Base-by-base conservation (phyloP, 768 basidiomycete species). In the Rhodosporidiobolus odoratus region DNA sequence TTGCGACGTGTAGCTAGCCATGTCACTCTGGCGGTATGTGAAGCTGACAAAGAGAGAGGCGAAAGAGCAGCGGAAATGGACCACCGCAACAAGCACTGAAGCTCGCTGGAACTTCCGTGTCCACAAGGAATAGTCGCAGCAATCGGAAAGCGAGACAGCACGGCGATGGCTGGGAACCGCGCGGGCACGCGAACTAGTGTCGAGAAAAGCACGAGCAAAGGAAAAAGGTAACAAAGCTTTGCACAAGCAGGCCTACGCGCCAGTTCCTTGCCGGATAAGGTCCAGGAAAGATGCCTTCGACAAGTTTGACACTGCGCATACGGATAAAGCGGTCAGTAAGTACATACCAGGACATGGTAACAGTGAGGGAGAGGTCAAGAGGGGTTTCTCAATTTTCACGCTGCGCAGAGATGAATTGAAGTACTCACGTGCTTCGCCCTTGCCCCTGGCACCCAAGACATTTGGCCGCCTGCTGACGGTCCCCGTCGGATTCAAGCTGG, bases 221-320 rank as follows among this genome's bases (percentile, higher is more conserved):
- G 27, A 13, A 30, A 6, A 50, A 57, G 4, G 54, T 37, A 23
- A 57, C 10, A 21, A 13, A 30, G 27, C 35, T 9, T 58, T 40
- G 57, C 38, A n/a, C 23, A 23, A n/a, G n/a, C n/a, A 57, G n/a
- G 16, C 30, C 54, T 56, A 65, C n/a, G 64, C 64, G 1, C 56
- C 64, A 3, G 72, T 74, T 7, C 73, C 74, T 6, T 64, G 64
- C 27, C 74, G 70, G 30, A 77, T 75, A 45, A 77, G 76, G 61
- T 76, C 74, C 54, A 77, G 66, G 73, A 77, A 77, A 4, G 71
- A 75, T 0, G 75, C 77, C 65, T 77, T 77, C 4, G 77, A 77
- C 5, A 77, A 59, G 54, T 76, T 77, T 35, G 75, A 65, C 13
- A 77, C 77, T 77, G 72, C 32, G 35, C 7, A 30, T 17, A 9